Conservation (phyloP, 306 rosid species). For the Trifolium fragiferum region DNA sequence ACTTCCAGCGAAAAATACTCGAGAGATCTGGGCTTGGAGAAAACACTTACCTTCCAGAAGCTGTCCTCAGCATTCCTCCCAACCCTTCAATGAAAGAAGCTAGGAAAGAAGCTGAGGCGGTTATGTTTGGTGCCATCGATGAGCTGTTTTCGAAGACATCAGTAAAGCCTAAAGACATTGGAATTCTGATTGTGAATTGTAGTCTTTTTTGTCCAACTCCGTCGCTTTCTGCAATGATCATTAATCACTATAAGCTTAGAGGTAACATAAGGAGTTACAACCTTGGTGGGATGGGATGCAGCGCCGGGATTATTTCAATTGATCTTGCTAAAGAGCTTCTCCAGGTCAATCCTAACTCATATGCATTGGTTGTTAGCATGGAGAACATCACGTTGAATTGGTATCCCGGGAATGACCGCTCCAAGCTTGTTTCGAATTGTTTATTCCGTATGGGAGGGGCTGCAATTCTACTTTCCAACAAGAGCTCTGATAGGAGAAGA, state of each 20-base stretch:
- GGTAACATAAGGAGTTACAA: constrained; percentile 81
- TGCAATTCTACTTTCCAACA: constrained; percentile 79
- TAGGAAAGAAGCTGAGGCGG: constrained; percentile 84
- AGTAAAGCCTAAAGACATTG: constrained; percentile 84
- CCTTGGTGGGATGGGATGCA: constrained; percentile 96
- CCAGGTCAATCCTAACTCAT: constrained; percentile 84
- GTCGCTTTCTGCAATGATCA: constrained; percentile 88
- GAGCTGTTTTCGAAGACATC: constrained; percentile 72
- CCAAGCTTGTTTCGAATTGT: constrained; percentile 89
- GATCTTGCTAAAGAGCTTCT: constrained; percentile 92
- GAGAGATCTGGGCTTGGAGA: constrained; percentile 96
- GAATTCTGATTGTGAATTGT: constrained; percentile 86
- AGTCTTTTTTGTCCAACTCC: constrained; percentile 93
- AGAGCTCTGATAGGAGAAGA: constrained; percentile 73
- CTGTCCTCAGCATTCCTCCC: constrained; percentile 88
- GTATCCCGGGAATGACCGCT: constrained; percentile 89
- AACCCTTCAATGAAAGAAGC: constrained; percentile 92
- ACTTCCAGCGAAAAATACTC: constrained; percentile 81
- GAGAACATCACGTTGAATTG: constrained; percentile 95
- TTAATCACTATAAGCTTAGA: constrained; percentile 87
- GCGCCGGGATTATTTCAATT: constrained; percentile 87
- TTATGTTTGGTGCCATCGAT: constrained; percentile 91
- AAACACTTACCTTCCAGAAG: constrained; percentile 81
- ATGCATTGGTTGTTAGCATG: constrained; percentile 87
- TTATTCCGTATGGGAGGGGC: constrained; percentile 94